Evolutionary conservation across 2,329 filamentous ascomycete genomes (phyloP).

Genomic region (Drechslerella coelobrocha): DNA sequence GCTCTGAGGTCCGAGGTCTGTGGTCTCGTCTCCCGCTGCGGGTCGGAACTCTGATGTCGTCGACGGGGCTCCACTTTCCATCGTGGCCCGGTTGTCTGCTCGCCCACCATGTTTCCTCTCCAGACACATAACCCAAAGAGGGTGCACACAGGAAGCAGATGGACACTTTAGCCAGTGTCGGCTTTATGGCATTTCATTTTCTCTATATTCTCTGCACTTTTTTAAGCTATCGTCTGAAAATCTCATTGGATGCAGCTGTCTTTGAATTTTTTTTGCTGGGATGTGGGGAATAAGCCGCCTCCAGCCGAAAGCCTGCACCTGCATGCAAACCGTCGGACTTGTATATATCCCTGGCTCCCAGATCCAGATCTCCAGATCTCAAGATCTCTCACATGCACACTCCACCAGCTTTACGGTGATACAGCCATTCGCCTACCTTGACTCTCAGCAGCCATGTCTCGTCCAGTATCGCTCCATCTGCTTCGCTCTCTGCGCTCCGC

Average conservation of each 20-base stretch:
- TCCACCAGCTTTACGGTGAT: neutral
- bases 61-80: no score
- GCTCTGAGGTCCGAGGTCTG: no score
- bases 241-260: slow-evolving; percentile 4
- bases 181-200: neutral
- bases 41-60: neutral
- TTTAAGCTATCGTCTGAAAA: neutral
- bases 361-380: slow-evolving; percentile 13
- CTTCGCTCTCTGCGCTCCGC: slow-evolving; percentile 35
- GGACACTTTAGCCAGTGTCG: no score
- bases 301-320: neutral
- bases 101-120: no score
- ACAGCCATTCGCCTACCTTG: neutral
- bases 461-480: slow-evolving; percentile 42
- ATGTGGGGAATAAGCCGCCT: slow-evolving; percentile 4
- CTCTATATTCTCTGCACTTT: neutral
- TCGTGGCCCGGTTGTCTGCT: no score
- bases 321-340: neutral
- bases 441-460: slow-evolving; percentile 19
- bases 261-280: no score
- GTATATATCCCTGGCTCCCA: neutral
- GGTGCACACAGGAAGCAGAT: no score
- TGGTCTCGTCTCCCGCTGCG: neutral
- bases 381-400: neutral
- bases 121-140: no score